Base-by-base conservation (phyloP, 1,284 basidiomycete species). In the Trichosporon sp. region DNA sequence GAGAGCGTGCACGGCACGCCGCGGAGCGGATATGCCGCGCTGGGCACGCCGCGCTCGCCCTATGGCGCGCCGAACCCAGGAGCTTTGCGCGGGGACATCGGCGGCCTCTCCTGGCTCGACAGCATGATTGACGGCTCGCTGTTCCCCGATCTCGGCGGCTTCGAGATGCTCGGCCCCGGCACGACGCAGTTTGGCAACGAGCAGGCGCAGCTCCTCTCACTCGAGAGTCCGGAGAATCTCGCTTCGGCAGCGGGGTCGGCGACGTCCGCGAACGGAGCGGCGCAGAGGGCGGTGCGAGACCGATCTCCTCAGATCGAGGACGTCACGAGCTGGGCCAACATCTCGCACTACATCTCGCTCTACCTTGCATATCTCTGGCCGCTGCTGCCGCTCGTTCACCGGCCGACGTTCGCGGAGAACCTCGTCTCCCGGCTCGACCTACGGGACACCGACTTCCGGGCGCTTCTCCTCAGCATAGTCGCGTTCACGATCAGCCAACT, bases 401-500 rank as follows among this genome's bases (percentile, higher is more conserved):
- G 81, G 26, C 81, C 81, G n/a, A 84, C 82, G 7, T 84, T 84
- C 66, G 79, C 80, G 0, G 79, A 81, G 68, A 74, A 81, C 51
- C 74, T 84, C 14, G 81, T 81, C 10, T 80, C 81, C 31, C 74
- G 83, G 48, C 70, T 80, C 63, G 83, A 84, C 74, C 70, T 78
- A 63, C 67, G 77, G 31, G 83, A 84, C 70, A 79, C 76, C 38
- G 80, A 84, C 68, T 84, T 84, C 67, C 76, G 82, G 31, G 82
- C 83, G 0, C 71, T 84, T 11, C 71, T 84, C 8, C 72, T 84
- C 21, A 81, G 79, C 67, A 80, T 84, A 1, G 82, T 84, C 51
- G 81, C 82, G 16, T 84, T 83, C 72, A 81, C 82, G 32, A 84
- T 84, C 31, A 83, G 80, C 0, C 83, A 84, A 67, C 75, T 83